Evolutionary conservation across 1,139 yeast species (phyloP).

Genomic region (Yamadazyma buinensis): DNA sequence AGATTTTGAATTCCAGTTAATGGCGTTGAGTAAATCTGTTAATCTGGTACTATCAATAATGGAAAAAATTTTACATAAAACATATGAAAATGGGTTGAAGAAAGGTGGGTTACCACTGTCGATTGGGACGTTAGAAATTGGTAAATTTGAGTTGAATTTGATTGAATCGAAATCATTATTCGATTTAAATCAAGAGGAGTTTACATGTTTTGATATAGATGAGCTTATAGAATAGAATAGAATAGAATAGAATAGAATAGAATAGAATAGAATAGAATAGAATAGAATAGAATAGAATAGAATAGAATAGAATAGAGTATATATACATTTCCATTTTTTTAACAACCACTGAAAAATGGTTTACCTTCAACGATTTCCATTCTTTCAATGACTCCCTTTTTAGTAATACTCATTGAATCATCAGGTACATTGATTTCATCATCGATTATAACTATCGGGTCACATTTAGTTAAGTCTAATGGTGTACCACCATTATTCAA

Average conservation of each 20-base stretch:
- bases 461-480: constrained; percentile 58
- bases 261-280: no score
- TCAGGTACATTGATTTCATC: constrained; percentile 58
- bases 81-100: constrained; percentile 17
- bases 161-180: constrained; percentile 33
- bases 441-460: constrained; percentile 57
- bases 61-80: constrained; percentile 41
- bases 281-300: no score
- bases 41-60: constrained; percentile 50
- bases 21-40: constrained; percentile 29
- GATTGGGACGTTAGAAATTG: constrained; percentile 39
- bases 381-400: constrained; percentile 44
- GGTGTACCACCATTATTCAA: constrained; percentile 64
- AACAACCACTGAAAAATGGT: constrained; percentile 67
- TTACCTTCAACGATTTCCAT: constrained; percentile 52
- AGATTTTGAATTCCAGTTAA: background rate
- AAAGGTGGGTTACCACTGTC: constrained; percentile 2
- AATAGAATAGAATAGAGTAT: no score
- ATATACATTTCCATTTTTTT: background rate
- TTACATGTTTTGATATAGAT: constrained; percentile 3
- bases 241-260: no score
- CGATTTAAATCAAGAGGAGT: constrained; percentile 22
- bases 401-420: constrained; percentile 5
- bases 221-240: background rate
- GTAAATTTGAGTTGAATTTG: constrained; percentile 38